Base-by-base conservation (phyloP, 257 asterid genomes). In the Phtheirospermum japonicum region DNA sequence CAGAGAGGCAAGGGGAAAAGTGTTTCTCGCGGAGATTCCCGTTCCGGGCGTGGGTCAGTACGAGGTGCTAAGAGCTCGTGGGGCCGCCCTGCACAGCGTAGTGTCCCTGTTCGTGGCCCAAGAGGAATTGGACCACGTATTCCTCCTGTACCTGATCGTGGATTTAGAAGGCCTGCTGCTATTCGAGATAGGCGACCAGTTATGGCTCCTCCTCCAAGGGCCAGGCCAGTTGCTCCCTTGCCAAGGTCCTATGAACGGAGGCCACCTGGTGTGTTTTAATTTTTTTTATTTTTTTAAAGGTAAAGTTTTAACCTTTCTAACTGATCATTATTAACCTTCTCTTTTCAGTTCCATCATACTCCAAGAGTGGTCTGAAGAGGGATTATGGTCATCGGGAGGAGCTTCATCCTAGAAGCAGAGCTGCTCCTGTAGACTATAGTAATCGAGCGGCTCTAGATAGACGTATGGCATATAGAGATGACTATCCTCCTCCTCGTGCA, bases 1-100 rank as follows among this genome's bases (percentile, higher is more conserved):
- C 96, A 87, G 79, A 85, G 97, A 73, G 94, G 96, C 68, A 93
- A 77, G 78, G 96, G 99, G 42, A 93, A 88, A 71, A 86, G 84
- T 67, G 82, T 68, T 68, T 56, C 82, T 20, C 89, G 92, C 30
- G 95, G 82, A 68, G 94, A 87, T 61, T 64, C 65, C 56, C 85
- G 94, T 9, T 71, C 90, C 62, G 77, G 74, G 8, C 96, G 82
- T 57, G 83, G 79, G 17, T 68, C 91, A 18, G 33, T 64, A 70
- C 84, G 87, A 19, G 79, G 86, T 60, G 70, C 63, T 42, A 78
- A 87, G 79, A 82, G 85, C 75, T 80, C 95, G 4, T 85, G 99
- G 95, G 50, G 80, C 65, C 85, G 86, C 63, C 80, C 96, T 43
- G 68, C 66, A 55, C 76, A 88, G 0, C 96, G 75, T 46, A 71